A percentile compares a stretch with the other conserved stretches of the same genome.
These are phyloP conservation scores for Salix arbutifolia DNA, from an alignment of 345 rosid genomes.

Conservation along the genomic window DNA sequence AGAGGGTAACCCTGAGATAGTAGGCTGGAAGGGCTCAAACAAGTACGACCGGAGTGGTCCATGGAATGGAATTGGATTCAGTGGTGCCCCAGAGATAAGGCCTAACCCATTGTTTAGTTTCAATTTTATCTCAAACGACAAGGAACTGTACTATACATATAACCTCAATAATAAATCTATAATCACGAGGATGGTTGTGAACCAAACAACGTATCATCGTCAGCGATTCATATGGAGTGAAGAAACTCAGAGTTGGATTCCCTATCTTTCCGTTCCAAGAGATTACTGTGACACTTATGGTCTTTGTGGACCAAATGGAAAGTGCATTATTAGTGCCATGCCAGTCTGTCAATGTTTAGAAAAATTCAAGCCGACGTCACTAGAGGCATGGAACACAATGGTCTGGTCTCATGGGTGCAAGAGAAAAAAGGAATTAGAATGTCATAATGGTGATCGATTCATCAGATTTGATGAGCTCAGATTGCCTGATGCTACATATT, in stretches of 20 bases:
- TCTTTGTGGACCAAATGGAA: slow-evolving; percentile 4
- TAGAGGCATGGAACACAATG: neutral
- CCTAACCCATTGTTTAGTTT: neutral
- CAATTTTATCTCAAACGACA: neutral
- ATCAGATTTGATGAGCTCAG: neutral
- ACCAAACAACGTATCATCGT: neutral
- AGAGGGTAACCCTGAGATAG: slow-evolving; percentile 1
- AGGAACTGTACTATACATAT: neutral
- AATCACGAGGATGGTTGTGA: neutral
- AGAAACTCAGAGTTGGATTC: neutral
- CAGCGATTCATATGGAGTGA: neutral
- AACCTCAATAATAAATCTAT: neutral
- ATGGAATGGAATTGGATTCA: slow-evolving; percentile 16
- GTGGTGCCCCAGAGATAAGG: slow-evolving; percentile 4
- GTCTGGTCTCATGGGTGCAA: neutral
- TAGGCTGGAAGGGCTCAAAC: neutral
- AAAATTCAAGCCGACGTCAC: neutral
- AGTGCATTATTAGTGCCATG: neutral
- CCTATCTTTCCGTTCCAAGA: neutral
- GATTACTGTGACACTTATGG: slow-evolving; percentile 9
- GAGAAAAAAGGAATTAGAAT: neutral
- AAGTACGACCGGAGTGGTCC: slow-evolving; percentile 5
- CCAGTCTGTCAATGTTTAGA: slow-evolving; percentile 5
- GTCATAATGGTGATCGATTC: neutral
- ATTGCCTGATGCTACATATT: slow-evolving; percentile 8